Evolutionary conservation across 768 basidiomycete genomes (phyloP), one percentile per base, ranked within the genome.

Genomic region (Leccinellum rugosiceps): DNA sequence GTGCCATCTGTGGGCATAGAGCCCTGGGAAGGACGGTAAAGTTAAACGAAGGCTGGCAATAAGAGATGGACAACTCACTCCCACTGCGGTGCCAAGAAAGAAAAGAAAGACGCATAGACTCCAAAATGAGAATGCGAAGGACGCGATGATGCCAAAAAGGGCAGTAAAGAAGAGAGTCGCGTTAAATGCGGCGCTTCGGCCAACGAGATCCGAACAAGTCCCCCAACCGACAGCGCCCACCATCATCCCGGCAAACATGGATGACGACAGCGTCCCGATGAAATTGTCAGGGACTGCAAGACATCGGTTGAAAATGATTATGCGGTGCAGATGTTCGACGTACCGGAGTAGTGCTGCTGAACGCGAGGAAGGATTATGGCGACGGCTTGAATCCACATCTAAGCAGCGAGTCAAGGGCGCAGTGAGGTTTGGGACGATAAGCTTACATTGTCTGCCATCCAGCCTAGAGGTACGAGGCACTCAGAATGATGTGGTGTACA

Each of bases 181-280:
- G 61, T 98, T 97, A 77, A 98, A 99, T 0, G 95, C 94, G 3
- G 88, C 76, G 55, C 85, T 90, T 38, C 96, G 86, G 3, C 97
- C 97, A 67, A 92, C 76, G 6, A 96, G 74, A 72, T 98, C 96
- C 10, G 94, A 95, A 61, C 91, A 94, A 23, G 90, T 87, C 56
- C 95, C 95, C 94, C 95, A 94, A 4, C 88, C 90, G 9, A 94
- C 74, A 1, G 92, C 90, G 2, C 95, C 92, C 51, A 97, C 68
- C 94, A 98, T 97, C 96, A 98, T 98, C n/a, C 96, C 92, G 11
- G 82, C 85, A 67, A 94, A 94, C 83, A 92, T 94, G 4, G 89
- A 86, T 4, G 93, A 91, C 0, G 94, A 95, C 14, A 98, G 74
- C 1, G 80, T 70, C 23, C 94, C 96, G 50, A 95, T 90, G 61